Conservation (phyloP, 1,139 yeast genomes). For the Pichia terricola region DNA sequence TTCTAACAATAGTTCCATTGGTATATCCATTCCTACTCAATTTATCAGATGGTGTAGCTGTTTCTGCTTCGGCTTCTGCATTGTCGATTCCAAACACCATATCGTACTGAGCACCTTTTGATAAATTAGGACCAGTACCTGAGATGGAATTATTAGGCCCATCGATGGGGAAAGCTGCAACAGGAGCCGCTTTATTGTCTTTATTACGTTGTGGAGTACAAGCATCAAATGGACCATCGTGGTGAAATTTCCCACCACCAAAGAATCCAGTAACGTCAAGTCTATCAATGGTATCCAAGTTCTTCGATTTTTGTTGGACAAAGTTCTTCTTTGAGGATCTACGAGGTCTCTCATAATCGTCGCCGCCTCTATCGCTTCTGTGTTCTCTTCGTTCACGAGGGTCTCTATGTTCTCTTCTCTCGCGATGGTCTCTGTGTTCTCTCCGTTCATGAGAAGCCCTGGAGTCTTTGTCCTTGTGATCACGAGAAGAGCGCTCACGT, state of each 20-base stretch:
- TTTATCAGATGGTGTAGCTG: slow-evolving; percentile 9
- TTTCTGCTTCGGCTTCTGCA: slow-evolving; percentile 8
- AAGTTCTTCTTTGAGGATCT: slow-evolving; percentile 15
- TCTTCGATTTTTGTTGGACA: slow-evolving; percentile 33
- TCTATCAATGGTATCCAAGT: slow-evolving; percentile 86
- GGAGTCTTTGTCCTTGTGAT: not conserved
- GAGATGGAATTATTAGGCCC: slow-evolving; percentile 87
- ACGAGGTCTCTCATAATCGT: slow-evolving; percentile 1
- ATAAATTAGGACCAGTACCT: slow-evolving; percentile 39
- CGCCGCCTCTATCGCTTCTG: slow-evolving; percentile 4
- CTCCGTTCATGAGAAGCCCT: not conserved
- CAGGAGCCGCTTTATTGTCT: slow-evolving; percentile 75
- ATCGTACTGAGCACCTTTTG: slow-evolving; percentile 46
- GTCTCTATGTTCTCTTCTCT: slow-evolving; percentile 8
- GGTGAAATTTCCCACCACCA: slow-evolving; percentile 93
- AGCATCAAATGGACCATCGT: slow-evolving; percentile 98
- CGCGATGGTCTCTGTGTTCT: not conserved
- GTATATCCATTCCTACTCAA: slow-evolving; percentile 14
- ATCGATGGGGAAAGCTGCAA: slow-evolving; percentile 87
- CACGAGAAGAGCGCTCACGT: not conserved
- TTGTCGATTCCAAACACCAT: slow-evolving; percentile 47
- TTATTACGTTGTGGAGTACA: slow-evolving; percentile 94
- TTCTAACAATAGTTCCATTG: slow-evolving; percentile 23
- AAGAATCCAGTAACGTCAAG: slow-evolving; percentile 91
- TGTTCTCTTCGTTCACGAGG: slow-evolving; percentile 3